A percentile compares a stretch with the other conserved stretches of the same genome.
Evolutionary conservation across 2,329 filamentous ascomycete genomes (phyloP).

Genomic region (Alternaria sp.): DNA sequence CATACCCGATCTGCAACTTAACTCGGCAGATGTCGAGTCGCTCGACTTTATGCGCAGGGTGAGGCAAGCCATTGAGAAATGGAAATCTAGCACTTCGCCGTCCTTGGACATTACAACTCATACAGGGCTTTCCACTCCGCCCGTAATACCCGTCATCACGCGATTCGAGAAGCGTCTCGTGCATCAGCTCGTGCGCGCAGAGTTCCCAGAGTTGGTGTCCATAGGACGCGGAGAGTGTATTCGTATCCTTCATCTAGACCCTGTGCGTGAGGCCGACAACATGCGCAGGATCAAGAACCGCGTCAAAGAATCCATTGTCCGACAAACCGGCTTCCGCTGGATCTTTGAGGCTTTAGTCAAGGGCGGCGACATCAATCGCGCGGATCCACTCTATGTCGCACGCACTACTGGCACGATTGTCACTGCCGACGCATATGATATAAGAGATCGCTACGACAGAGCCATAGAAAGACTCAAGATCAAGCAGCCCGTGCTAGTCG

Average conservation of each 20-base stretch:
- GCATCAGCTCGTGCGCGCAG: constrained; percentile 69
- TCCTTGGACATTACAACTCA: constrained; percentile 39
- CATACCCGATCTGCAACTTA: constrained; percentile 56
- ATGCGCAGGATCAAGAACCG: constrained; percentile 45
- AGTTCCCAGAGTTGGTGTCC: constrained; percentile 60
- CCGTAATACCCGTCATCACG: constrained; percentile 28
- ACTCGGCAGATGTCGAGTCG: constrained; percentile 59
- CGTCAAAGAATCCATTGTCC: constrained; percentile 50
- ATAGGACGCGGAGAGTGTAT: constrained; percentile 53
- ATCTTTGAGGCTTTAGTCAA: constrained; percentile 55
- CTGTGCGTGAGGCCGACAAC: constrained; percentile 53
- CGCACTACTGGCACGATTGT: constrained; percentile 43
- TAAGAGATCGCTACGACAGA: constrained; percentile 48
- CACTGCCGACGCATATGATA: constrained; percentile 44
- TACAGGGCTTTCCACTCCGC: constrained; percentile 30
- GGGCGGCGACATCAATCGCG: constrained; percentile 43
- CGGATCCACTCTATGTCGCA: constrained; percentile 48
- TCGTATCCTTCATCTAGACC: constrained; percentile 51
- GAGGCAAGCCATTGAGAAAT: constrained; percentile 55
- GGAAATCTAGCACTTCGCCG: constrained; percentile 44
- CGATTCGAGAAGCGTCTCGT: constrained; percentile 69
- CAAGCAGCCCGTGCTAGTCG: constrained; percentile 62
- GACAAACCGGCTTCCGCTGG: constrained; percentile 59
- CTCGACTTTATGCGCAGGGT: constrained; percentile 59
- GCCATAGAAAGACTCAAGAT: constrained; percentile 53